Conservation (phyloP, 2,329 filamentous ascomycete genomes). For the Uncinocarpus reesii region DNA sequence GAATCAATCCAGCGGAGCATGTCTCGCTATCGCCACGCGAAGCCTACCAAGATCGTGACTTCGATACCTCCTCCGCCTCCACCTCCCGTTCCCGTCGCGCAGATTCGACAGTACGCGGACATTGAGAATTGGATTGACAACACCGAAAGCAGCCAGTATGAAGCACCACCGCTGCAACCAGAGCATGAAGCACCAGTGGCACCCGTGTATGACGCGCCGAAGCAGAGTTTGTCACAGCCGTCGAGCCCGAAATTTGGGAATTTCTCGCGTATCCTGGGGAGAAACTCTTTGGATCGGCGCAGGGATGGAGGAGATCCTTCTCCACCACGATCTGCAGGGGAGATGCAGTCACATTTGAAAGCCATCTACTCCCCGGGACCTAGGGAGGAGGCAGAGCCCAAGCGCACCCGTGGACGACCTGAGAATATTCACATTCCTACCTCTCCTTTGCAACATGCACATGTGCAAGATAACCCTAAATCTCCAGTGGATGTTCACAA, state of each 20-base stretch:
- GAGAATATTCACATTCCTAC: conserved; percentile 3
- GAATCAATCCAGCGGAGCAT: conserved; percentile 28
- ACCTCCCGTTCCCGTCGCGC: neutral
- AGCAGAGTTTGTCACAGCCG: conserved; percentile 5
- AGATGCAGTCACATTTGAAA: neutral
- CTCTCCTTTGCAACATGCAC: conserved; percentile 8
- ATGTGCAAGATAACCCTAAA: neutral
- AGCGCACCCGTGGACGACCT: neutral
- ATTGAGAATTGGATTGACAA: conserved; percentile 8
- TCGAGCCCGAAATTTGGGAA: conserved; percentile 6
- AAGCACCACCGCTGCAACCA: neutral
- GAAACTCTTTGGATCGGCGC: neutral
- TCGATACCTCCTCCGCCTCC: conserved; percentile 14
- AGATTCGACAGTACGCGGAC: neutral
- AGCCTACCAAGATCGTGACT: conserved; percentile 15
- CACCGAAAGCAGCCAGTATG: neutral
- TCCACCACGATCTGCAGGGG: conserved; percentile 1
- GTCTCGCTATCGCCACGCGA: conserved; percentile 30
- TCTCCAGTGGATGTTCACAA: conserved; percentile 4
- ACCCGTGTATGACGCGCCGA: neutral
- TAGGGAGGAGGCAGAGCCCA: neutral
- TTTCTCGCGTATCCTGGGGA: conserved; percentile 8
- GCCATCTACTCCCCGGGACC: neutral
- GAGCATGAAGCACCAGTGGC: neutral
- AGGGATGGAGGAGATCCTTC: neutral